Percentiles rank a stretch among this genome's conserved stretches.
Evolutionary conservation across 768 basidiomycete species (phyloP).

Genomic region (Lepiota venenata): DNA sequence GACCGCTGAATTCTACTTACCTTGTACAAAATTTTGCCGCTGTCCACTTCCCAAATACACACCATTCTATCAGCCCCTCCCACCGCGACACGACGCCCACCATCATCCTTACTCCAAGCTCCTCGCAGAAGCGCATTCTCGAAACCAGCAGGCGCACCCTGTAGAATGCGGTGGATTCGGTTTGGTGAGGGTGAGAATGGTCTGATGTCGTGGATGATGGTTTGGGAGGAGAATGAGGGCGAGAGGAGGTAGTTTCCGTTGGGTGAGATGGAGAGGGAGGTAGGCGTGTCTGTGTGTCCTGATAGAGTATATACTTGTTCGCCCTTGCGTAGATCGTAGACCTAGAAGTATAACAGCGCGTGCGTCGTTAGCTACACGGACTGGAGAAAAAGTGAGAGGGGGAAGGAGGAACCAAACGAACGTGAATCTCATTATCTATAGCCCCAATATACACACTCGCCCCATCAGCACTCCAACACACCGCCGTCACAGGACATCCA

Average conservation of each 20-base stretch:
- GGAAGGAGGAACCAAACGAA: conserved; percentile 38
- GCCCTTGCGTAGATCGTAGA: conserved; percentile 87
- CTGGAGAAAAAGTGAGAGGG: too few relatives aligned
- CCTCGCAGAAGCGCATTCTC: conserved; percentile 83
- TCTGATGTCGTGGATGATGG: conserved; percentile 87
- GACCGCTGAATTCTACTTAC: conserved; percentile 37
- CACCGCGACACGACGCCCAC: conserved; percentile 77
- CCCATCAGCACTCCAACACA: conserved; percentile 92
- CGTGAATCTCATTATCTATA: conserved; percentile 95
- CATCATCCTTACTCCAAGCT: conserved; percentile 87
- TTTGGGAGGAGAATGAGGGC: conserved; percentile 86
- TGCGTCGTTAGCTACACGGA: conserved; percentile 6
- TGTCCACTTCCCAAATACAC: conserved; percentile 85
- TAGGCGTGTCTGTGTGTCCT: conserved; percentile 92
- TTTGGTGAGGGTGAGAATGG: conserved; percentile 88
- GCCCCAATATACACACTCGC: conserved; percentile 88
- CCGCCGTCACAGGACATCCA: conserved; percentile 89
- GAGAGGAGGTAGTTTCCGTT: conserved; percentile 86
- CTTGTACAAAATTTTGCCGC: conserved; percentile 74
- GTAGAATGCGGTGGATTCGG: conserved; percentile 73
- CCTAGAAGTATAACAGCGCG: conserved; percentile 37
- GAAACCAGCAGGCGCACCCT: conserved; percentile 91
- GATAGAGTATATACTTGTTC: conserved; percentile 75
- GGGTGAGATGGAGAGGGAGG: conserved; percentile 90
- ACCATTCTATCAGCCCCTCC: conserved; percentile 90